Evolutionary conservation across 192 early-diverging fungal genomes (phyloP), one percentile per base, ranked within the genome.

Genomic region (Globomyces pollinis-pini): DNA sequence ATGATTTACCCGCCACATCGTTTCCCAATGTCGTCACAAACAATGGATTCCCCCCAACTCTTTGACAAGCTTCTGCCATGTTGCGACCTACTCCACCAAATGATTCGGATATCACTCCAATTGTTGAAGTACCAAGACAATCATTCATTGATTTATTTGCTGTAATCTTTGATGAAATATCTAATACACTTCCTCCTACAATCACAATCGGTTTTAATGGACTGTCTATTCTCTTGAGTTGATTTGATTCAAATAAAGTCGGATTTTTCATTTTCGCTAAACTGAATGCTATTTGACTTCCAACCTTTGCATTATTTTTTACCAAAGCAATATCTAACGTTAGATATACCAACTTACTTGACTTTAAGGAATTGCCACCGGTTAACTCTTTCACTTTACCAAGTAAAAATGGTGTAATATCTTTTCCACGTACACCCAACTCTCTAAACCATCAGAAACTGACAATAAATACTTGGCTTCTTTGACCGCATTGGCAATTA

Each of bases 21-120:
- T 73, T 54, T 5, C 91, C 94, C 20, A 96, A 70, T 0, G 72
- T 73, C 0, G 87, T 82, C 0, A 90, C 38, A 30, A 96, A 83
- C 1, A 76, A 43, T 7, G 86, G 76, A 34, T 81, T 63, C 0
- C 76, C 78, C 4, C 86, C 83, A 3, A 86, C 76, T 21, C 79
- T 70, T 30, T 65, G 70, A 20, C 86, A 84, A 0, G 88, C 86
- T 57, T 96, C 89, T 2, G 89, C 91, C 4, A 99, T 76, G 66
- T 99, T 99, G 31, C 91, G 76, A 0, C 89, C 93, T 3, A 99
- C 96, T 2, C 96, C 96, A 39, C 96, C 96, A 8, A 88, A 47
- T 1, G 80, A 70, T 5, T 86, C 73, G 6, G 59, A 56, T 4
- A 87, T 84, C 0, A 50, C 67, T 3, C 96, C 96, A 0, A 87